Evolutionary conservation across 345 rosid genomes (phyloP), one percentile per base, ranked within the genome.

Genomic region (Salix brachista): DNA sequence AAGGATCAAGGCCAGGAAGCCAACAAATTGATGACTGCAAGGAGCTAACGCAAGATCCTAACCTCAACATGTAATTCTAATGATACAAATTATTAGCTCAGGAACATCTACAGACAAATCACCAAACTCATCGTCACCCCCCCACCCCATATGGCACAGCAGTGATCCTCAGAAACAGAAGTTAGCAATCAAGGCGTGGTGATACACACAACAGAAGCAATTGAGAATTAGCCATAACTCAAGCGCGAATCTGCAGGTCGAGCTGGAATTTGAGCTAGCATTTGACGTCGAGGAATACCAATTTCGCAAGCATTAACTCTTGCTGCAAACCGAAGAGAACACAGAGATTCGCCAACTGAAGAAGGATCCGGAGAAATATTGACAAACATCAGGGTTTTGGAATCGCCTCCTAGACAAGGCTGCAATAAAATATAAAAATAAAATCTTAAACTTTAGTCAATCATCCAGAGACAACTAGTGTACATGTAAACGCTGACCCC

Each of bases 231-330:
- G 61, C 97, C 95, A 28, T 84, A 88, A 83, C 96, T 96, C 85
- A 93, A 81, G 44, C 97, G 96, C 73, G 86, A 83, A 37, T 93
- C 99, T 30, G 84, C 67, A 37, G 83, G 77, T 52, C 87, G 81
- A 26, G 80, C 60, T 36, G 66, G 65, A 28, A 13, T 56, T 56
- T 58, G 62, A 12, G 65, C 71, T 77, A 78, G 83, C 67, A 87
- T 87, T 69, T 92, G 94, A 13, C 99, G 93, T 14, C 99, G 84
- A 8, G 99, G 97, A 65, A 90, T 88, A 70, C 99, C 99, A 70
- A 96, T 96, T 86, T 96, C 99, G n/a, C 99, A 96, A 48, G 98
- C 92, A 80, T 96, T 96, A 23, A 96, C 99, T 78, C 99, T 86
- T 8, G 99, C 95, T 65, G 99, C 99, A 3, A 96, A 96, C 25